Evolutionary conservation across 2,329 filamentous ascomycete species (phyloP).

Genomic region (Chrysoporthe deuterocubensis): DNA sequence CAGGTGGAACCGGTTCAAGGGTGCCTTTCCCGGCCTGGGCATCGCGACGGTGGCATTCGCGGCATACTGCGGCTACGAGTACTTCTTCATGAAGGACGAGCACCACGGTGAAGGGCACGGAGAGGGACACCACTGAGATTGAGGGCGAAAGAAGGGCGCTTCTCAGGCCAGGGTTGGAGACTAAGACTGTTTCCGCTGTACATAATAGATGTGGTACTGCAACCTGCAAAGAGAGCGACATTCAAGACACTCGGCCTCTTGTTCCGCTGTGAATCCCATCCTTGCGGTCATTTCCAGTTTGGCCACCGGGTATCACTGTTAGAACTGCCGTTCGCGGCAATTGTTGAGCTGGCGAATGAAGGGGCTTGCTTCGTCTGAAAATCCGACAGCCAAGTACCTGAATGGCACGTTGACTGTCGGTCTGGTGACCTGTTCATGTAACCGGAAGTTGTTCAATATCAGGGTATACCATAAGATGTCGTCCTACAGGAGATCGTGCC

Average conservation of each 20-base stretch:
- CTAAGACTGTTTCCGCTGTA: constrained; percentile 17
- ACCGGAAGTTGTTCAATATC: neutral
- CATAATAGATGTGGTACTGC: constrained; percentile 18
- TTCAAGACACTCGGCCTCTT: neutral
- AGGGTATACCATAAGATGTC: neutral
- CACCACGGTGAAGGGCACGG: constrained; percentile 59
- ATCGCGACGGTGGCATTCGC: constrained; percentile 91
- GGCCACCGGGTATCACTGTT: neutral
- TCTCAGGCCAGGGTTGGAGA: neutral
- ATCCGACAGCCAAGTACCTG: neutral
- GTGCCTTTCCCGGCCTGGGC: constrained; percentile 85
- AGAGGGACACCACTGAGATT: constrained; percentile 60
- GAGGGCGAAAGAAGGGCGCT: neutral
- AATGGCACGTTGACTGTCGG: neutral
- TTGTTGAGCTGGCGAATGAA: too few species aligned
- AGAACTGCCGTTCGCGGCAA: too few species aligned
- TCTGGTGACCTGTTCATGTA: neutral
- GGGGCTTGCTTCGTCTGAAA: neutral
- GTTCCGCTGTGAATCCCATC: neutral
- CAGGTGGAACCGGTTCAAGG: constrained; percentile 86
- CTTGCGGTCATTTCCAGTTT: neutral
- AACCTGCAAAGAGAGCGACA: neutral
- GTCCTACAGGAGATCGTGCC: neutral
- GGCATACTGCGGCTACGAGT: constrained; percentile 87
- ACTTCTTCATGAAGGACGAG: constrained; percentile 79